Conservation (phyloP, 495 filamentous ascomycete genomes). For the Penicillium cataractarum region DNA sequence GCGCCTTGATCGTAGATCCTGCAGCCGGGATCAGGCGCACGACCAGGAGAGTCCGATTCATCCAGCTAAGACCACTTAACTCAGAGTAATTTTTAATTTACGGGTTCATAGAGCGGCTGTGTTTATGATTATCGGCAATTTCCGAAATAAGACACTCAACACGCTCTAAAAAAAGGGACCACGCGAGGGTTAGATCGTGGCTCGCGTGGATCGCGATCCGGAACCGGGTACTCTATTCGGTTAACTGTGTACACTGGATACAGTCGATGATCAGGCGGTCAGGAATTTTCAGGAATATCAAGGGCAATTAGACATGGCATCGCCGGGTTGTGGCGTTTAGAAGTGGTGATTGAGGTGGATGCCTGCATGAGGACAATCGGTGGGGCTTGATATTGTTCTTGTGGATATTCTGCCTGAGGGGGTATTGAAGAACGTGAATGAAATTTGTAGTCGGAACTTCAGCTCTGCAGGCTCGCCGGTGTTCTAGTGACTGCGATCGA, state of each 20-base stretch:
- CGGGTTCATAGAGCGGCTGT: background rate
- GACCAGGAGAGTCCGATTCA: too few relatives aligned
- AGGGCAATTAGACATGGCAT: background rate
- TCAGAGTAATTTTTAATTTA: background rate
- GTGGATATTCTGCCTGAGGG: too few relatives aligned
- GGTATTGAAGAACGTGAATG: too few relatives aligned
- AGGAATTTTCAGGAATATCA: background rate
- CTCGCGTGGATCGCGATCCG: slow-evolving; percentile 1
- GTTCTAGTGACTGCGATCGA: background rate
- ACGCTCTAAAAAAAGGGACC: slow-evolving; percentile 23
- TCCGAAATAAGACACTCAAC: slow-evolving; percentile 13
- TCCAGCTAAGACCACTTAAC: background rate
- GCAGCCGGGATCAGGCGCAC: background rate
- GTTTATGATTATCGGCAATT: slow-evolving; percentile 6
- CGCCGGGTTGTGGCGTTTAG: background rate
- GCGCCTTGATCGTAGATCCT: too few relatives aligned
- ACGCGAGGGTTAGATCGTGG: slow-evolving; percentile 13
- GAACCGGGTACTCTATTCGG: background rate
- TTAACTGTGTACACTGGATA: too few relatives aligned
- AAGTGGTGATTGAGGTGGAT: background rate
- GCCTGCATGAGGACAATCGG: background rate
- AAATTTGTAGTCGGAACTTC: too few relatives aligned
- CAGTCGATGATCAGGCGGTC: background rate
- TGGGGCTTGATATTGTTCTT: slow-evolving; percentile 6
- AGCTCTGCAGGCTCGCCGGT: too few relatives aligned